A percentile compares a stretch with the other conserved stretches of the same genome.
Conservation (phyloP, 1,284 basidiomycete species). For the Paramarasmius palmivorus region DNA sequence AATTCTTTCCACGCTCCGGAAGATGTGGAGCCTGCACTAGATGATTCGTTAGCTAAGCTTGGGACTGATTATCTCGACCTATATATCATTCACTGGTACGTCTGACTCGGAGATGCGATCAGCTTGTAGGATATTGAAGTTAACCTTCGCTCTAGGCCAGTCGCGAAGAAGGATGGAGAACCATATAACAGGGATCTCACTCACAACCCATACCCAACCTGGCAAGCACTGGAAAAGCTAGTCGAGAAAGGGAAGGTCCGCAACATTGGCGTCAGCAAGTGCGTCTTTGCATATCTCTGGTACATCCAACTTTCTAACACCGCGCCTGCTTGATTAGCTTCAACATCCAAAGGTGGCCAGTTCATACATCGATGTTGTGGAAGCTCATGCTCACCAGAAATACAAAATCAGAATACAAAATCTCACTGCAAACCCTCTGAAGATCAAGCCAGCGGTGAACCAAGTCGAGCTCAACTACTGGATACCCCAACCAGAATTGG, state of each 20-base stretch:
- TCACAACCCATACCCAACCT: slow-evolving; percentile 76
- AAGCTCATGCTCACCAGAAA: background rate
- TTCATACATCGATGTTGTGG: background rate
- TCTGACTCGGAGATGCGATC: slow-evolving; percentile 23
- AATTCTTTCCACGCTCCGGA: slow-evolving; percentile 67
- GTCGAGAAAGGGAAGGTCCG: slow-evolving; percentile 76
- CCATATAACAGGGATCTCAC: slow-evolving; percentile 64
- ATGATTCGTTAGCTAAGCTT: slow-evolving; percentile 66
- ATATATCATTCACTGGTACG: slow-evolving; percentile 82
- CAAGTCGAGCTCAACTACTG: slow-evolving; percentile 83
- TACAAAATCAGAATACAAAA: background rate
- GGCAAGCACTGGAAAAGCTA: slow-evolving; percentile 82
- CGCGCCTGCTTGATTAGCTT: slow-evolving; percentile 36
- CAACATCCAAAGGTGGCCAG: slow-evolving; percentile 41
- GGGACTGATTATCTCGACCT: slow-evolving; percentile 79
- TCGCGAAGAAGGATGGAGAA: slow-evolving; percentile 62
- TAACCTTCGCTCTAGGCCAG: slow-evolving; percentile 46
- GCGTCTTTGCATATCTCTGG: slow-evolving; percentile 19
- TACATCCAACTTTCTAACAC: background rate
- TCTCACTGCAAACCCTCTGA: slow-evolving; percentile 4
- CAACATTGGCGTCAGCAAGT: slow-evolving; percentile 86
- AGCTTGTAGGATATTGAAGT: background rate
- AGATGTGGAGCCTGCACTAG: slow-evolving; percentile 66
- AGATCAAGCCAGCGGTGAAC: slow-evolving; percentile 68
- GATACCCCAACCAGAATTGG: slow-evolving; percentile 80